These are phyloP conservation scores for Cunninghamia lanceolata DNA, from an alignment of 75 land plant genomes.

Conservation along the genomic window DNA sequence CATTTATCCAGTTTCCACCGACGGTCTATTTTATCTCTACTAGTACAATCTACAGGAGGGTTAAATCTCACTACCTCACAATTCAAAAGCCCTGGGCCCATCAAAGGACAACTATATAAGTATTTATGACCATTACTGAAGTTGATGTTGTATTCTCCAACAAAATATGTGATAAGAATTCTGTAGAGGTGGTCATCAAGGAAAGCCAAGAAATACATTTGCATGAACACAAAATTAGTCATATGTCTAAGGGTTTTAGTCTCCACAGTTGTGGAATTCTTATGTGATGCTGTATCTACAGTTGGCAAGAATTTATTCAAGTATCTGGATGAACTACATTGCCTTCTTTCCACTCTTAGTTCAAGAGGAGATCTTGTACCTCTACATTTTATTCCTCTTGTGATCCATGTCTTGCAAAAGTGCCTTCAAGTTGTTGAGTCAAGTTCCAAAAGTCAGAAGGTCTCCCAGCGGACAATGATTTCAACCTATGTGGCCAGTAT, in stretches of 20 bases:
- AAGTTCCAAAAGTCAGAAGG: too few species aligned
- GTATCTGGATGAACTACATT: slow-evolving; percentile 47
- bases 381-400: too few species aligned
- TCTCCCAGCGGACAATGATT: too few species aligned
- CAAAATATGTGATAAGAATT: slow-evolving; percentile 29
- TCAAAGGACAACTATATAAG: slow-evolving; percentile 44
- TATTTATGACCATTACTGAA: slow-evolving; percentile 56
- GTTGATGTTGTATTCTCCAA: slow-evolving; percentile 47
- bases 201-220: too few species aligned
- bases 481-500: too few species aligned
- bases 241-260: too few species aligned
- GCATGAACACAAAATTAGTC: too few species aligned
- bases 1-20: slow-evolving; percentile 39
- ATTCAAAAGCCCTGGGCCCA: slow-evolving; percentile 3
- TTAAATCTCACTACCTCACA: slow-evolving; percentile 14
- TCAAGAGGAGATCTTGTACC: too few species aligned
- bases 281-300: slow-evolving; percentile 79
- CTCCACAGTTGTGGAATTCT: slow-evolving; percentile 52
- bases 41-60: slow-evolving; percentile 55
- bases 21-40: slow-evolving; percentile 54
- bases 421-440: too few species aligned
- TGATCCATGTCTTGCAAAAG: too few species aligned
- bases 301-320: slow-evolving; percentile 72
- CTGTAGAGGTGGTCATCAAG: slow-evolving; percentile 3
- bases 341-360: too few species aligned